Conservation (phyloP, 2,329 filamentous ascomycete genomes). For the Thielaviopsis euricoi region DNA sequence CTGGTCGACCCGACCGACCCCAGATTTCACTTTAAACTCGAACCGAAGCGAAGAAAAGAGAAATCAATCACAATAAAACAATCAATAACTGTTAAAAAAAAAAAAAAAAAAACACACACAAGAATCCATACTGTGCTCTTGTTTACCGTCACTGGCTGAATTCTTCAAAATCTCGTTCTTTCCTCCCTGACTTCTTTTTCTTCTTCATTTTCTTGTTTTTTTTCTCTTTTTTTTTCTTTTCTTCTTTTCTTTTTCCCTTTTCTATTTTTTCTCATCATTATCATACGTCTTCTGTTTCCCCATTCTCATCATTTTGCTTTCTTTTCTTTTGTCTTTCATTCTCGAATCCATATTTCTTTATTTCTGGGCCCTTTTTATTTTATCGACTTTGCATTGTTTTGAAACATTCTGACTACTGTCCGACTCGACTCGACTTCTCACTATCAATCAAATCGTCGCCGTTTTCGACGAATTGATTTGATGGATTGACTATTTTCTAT, state of each 20-base stretch:
- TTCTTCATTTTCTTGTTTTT: background rate
- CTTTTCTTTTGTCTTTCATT: no score
- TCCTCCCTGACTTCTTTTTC: background rate
- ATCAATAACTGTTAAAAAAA: no score
- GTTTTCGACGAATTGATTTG: background rate
- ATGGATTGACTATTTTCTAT: background rate
- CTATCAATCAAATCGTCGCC: no score
- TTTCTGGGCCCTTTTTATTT: no score
- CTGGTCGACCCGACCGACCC: conserved; percentile 1
- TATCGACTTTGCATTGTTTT: no score
- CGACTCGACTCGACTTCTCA: background rate
- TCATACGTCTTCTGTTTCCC: background rate
- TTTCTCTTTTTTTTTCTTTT: background rate
- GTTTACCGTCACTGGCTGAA: background rate
- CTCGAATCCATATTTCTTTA: no score
- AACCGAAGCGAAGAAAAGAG: background rate
- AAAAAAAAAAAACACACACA: no score
- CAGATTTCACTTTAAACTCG: conserved; percentile 9
- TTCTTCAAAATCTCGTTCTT: background rate
- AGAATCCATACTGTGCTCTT: no score
- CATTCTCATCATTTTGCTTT: background rate
- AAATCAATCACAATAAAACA: background rate
- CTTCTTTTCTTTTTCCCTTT: background rate
- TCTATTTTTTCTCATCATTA: background rate
- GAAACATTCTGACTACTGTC: background rate